Base-by-base conservation (phyloP, 352 stramenopile genomes). In the Phytophthora boehmeriae region DNA sequence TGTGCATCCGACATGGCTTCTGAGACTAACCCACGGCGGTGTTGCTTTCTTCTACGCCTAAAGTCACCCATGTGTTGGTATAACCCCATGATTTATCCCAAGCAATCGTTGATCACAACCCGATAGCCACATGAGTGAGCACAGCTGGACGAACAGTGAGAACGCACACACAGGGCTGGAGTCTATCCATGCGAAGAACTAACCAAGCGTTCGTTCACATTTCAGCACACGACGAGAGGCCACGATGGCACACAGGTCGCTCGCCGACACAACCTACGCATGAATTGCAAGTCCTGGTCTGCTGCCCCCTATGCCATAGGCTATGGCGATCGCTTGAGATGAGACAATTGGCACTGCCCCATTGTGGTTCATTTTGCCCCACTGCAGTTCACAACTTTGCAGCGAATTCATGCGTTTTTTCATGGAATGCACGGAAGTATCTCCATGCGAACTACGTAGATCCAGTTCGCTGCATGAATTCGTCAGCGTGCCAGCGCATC, bases 131-230 rank as follows among this genome's bases (percentile, higher is more conserved):
- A 44, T 9, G 38, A 20, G n/a, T 10, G 19, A 16, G 11, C 16
- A 9, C 38, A 44, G 38, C 8, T 44, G 38, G 38, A 17, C 38
- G 38, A 44, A 44, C 38, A 44, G 38, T 44, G 38, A 44, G 4
- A 44, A 44, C 13, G 16, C 16, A 41, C 25, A 6, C 25, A 30
- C 25, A 6, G 25, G 25, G 25, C 25, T 30, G 3, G 25, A 30
- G 25, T 30, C 25, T 30, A 30, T 30, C 25, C 25, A 30, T 6
- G 3, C 25, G 25, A 30, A 30, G 25, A 30, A 3, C 25, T 3
- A 30, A 6, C 25, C 25, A 30, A 6, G n/a, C n/a, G n/a, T n/a
- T n/a, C n/a, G 3, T 30, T 30, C 6, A 30, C 25, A 30, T 30
- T 30, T 30, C 25, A 30, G 25, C 25, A 30, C 25, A 3, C 25